These are phyloP conservation scores for Acer campestre DNA, from an alignment of 345 rosid species.

Conservation along the genomic window DNA sequence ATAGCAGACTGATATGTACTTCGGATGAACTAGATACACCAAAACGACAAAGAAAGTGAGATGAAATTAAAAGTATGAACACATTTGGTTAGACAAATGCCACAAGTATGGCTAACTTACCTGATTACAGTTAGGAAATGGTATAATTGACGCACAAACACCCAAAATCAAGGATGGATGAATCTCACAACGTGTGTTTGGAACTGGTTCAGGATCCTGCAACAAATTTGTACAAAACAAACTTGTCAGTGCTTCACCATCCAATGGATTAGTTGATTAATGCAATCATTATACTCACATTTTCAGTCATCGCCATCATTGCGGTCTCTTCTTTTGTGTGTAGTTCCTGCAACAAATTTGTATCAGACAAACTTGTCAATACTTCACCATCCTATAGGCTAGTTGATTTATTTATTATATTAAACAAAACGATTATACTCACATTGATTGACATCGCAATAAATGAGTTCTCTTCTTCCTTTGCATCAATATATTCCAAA, in stretches of 20 bases:
- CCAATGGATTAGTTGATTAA: too few relatives aligned
- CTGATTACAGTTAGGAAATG: conserved; percentile 99
- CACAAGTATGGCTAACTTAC: conserved; percentile 33
- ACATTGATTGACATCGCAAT: too few relatives aligned
- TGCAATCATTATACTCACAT: too few relatives aligned
- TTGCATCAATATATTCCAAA: conserved; percentile 91
- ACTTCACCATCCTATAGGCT: too few relatives aligned
- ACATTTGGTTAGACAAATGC: background rate
- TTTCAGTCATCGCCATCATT: too few relatives aligned
- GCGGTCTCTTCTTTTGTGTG: too few relatives aligned
- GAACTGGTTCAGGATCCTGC: conserved; percentile 63
- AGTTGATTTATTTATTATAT: too few relatives aligned
- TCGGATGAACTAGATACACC: conserved; percentile 79
- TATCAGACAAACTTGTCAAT: too few relatives aligned
- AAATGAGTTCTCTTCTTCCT: conserved; percentile 50
- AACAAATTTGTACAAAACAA: conserved; percentile 20
- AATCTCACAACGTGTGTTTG: conserved; percentile 96
- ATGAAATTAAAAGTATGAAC: background rate
- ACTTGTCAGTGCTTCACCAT: background rate
- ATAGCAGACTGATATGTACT: conserved; percentile 98
- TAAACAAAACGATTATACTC: too few relatives aligned
- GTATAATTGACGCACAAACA: conserved; percentile 97
- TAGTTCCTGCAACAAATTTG: too few relatives aligned
- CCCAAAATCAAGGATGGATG: conserved; percentile 97
- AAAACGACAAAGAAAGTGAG: conserved; percentile 13